Conservation (phyloP, 2,329 filamentous ascomycete genomes). For the Chlorencoelia australis region DNA sequence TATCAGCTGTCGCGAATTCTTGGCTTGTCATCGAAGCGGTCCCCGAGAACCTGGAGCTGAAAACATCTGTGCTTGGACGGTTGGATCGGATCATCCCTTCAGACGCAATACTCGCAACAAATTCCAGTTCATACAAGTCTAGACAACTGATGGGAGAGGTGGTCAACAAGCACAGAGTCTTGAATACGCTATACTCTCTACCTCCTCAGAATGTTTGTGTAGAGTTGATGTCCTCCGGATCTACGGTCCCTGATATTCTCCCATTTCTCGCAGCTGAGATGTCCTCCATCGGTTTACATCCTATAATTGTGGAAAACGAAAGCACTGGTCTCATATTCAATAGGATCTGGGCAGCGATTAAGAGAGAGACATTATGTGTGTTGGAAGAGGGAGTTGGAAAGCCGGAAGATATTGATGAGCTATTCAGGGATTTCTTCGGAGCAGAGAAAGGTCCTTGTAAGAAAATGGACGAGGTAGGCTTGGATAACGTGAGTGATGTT, state of each 20-base stretch:
- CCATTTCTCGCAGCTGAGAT: too few relatives aligned
- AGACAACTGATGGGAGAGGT: conserved; percentile 30
- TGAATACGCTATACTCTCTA: too few relatives aligned
- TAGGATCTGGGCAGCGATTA: conserved; percentile 33
- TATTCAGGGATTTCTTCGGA: conserved; percentile 31
- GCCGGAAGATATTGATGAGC: conserved; percentile 29
- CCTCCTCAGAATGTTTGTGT: too few relatives aligned
- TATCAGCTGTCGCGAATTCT: too few relatives aligned
- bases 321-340: conserved; percentile 12
- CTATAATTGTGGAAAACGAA: neutral
- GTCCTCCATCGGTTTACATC: too few relatives aligned
- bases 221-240: too few relatives aligned
- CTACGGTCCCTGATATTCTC: too few relatives aligned
- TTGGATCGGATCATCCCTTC: conserved; percentile 30
- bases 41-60: conserved; percentile 33
- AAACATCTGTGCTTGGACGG: conserved; percentile 30
- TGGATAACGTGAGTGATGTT: conserved; percentile 31
- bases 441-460: conserved; percentile 31
- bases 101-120: conserved; percentile 35
- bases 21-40: too few relatives aligned
- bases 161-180: too few relatives aligned
- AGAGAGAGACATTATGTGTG: conserved; percentile 29
- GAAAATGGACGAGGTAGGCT: conserved; percentile 32
- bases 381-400: conserved; percentile 28
- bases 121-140: conserved; percentile 36